Base-by-base conservation (phyloP, 192 early-diverging fungal species). In the Allomyces macrogynus region DNA sequence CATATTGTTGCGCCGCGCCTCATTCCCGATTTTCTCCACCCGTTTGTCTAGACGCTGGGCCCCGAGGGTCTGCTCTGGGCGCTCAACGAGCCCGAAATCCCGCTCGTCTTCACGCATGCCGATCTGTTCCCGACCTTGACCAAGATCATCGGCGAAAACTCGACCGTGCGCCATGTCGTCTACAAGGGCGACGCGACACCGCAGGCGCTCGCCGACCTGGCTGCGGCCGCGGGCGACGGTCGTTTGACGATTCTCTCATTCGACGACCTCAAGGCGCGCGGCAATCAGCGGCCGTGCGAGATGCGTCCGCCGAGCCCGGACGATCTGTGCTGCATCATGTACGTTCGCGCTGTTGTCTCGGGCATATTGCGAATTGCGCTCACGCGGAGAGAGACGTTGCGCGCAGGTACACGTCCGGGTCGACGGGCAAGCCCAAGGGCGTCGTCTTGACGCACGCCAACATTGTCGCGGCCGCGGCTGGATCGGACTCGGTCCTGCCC, bases 381-480 rank as follows among this genome's bases (percentile, higher is more conserved):
- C 49, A 20, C 5, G 12, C 49, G 0, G 16, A 57, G 12, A 16
- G 1, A n/a, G n/a, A n/a, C n/a, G n/a, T n/a, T 57, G 22, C 32
- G 32, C 7, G 32, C 8, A 40, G 32, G 32, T 97, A 86, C 70
- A 90, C 86, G 22, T 86, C 83, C 69, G 88, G 93, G 43, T 86
- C 84, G n/a, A 97, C 91, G 14, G 93, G 94, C 24, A 84, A 84
- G 74, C 93, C 95, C 61, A 93, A 93, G 73, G 94, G 94, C 66
- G 92, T 91, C 43, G 71, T 91, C 65, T 72, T 97, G 8, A 80
- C 84, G 60, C 91, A 97, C 70, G 72, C 77, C 64, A 92, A 90
- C 67, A 74, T 95, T 65, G 78, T 93, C 63, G 81, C 94, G 64
- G 83, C 87, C 63, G 73, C 63, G 26, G n/a, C 23, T 1, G 44